A percentile compares a stretch with the other conserved stretches of the same genome.
Evolutionary conservation across 2,329 filamentous ascomycete genomes (phyloP).

Genomic region (Cladosporium sphaerospermum): DNA sequence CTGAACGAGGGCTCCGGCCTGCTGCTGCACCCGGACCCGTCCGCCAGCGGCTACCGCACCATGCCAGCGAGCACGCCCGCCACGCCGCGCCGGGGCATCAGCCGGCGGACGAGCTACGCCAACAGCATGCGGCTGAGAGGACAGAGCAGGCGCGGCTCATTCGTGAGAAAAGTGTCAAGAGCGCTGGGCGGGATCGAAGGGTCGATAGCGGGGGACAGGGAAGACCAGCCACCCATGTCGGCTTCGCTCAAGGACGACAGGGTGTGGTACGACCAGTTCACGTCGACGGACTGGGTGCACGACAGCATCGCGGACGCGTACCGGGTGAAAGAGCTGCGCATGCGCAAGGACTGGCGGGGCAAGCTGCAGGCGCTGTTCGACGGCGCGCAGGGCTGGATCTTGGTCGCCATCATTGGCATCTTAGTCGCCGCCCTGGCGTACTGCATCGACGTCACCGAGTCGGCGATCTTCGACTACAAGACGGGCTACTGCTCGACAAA

Average conservation of each 20-base stretch:
- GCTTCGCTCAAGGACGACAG: conserved; percentile 72
- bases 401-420: conserved; percentile 84
- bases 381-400: conserved; percentile 85
- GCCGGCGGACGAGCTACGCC: conserved; percentile 29
- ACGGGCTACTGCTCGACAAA: conserved; percentile 68
- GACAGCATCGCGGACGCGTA: conserved; percentile 93
- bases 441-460: conserved; percentile 79
- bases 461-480: conserved; percentile 82
- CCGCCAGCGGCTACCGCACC: conserved; percentile 20
- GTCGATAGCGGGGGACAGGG: conserved; percentile 14
- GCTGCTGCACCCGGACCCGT: conserved; percentile 32
- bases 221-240: conserved; percentile 59
- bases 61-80: conserved; percentile 18
- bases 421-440: conserved; percentile 83
- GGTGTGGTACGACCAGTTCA: conserved; percentile 98
- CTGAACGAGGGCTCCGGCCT: conserved; percentile 41
- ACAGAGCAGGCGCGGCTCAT: conserved; percentile 46
- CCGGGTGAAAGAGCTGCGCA: conserved; percentile 75
- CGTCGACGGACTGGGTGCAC: conserved; percentile 95
- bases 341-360: conserved; percentile 78
- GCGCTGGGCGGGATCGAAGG: conserved; percentile 16
- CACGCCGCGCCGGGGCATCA: conserved; percentile 24
- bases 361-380: conserved; percentile 71
- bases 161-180: conserved; percentile 27
- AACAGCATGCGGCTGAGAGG: conserved; percentile 29